A percentile compares a stretch with the other conserved stretches of the same genome.
Conservation (phyloP, 768 basidiomycete species). For the Krasilnikovozyma curviuscula region DNA sequence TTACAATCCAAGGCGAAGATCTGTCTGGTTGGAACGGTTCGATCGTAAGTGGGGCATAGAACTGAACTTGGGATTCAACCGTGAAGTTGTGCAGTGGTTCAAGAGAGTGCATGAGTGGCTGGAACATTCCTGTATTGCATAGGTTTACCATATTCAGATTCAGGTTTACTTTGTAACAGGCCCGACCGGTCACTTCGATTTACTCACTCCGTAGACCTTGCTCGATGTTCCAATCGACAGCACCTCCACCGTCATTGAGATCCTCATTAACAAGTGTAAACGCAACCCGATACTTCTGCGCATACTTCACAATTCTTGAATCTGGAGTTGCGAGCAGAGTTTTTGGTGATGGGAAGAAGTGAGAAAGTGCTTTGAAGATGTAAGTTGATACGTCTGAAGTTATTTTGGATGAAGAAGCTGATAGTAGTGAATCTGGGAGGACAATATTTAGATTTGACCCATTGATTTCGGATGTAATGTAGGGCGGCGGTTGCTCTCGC, state of each 20-base stretch:
- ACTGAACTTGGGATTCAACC: slow-evolving; percentile 84
- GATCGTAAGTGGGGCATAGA: slow-evolving; percentile 74
- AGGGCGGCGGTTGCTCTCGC: no score
- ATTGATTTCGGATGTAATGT: no score
- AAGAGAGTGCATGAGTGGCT: slow-evolving; percentile 44
- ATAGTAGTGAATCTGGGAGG: neutral
- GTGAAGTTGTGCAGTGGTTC: slow-evolving; percentile 67
- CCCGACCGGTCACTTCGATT: neutral
- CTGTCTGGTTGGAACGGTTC: slow-evolving; percentile 29
- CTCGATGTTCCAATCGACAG: slow-evolving; percentile 54
- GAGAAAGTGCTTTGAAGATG: neutral
- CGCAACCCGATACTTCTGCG: slow-evolving; percentile 64
- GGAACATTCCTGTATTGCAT: slow-evolving; percentile 40
- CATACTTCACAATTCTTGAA: slow-evolving; percentile 48
- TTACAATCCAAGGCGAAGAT: slow-evolving; percentile 35
- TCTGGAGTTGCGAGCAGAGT: slow-evolving; percentile 14
- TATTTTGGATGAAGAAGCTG: neutral
- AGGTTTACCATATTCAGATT: neutral
- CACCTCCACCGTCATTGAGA: slow-evolving; percentile 41
- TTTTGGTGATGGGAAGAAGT: neutral
- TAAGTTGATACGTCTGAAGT: neutral
- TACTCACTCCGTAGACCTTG: slow-evolving; percentile 43
- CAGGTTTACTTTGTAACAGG: neutral
- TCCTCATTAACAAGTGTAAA: slow-evolving; percentile 89
- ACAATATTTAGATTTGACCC: neutral